These are phyloP conservation scores for Diutina neorugosa DNA, from an alignment of 1,139 yeast genomes.

Conservation along the genomic window DNA sequence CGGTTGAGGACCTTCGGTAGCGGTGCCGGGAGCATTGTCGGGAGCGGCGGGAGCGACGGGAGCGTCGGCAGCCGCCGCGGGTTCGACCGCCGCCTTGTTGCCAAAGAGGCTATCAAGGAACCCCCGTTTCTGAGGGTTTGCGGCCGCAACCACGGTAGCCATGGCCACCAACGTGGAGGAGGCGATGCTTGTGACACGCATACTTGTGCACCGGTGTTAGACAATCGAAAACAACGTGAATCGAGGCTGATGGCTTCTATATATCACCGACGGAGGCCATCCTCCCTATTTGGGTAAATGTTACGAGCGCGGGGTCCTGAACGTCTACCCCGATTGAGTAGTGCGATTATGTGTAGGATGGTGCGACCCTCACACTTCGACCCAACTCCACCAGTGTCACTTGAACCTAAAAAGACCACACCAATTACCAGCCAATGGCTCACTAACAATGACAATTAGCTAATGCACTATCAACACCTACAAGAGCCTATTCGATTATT, in stretches of 20 bases:
- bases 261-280: neutral
- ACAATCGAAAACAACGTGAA: neutral
- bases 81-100: neutral
- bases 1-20: neutral
- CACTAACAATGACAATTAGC: too few relatives aligned
- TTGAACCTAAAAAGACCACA: too few relatives aligned
- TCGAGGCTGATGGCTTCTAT: neutral
- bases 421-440: too few relatives aligned
- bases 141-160: conserved; percentile 2
- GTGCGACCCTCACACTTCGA: too few relatives aligned
- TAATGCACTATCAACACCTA: too few relatives aligned
- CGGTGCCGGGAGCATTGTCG: neutral
- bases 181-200: neutral
- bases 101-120: conserved; percentile 2
- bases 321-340: neutral
- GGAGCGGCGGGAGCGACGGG: neutral
- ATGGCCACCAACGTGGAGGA: conserved; percentile 1
- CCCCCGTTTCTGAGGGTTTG: neutral
- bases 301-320: neutral
- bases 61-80: neutral
- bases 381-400: too few relatives aligned
- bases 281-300: neutral
- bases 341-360: neutral
- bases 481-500: too few relatives aligned
- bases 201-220: neutral